phyloP scores from a whole-genome alignment of 2,329 filamentous ascomycete species.

The Verticillium longisporum region DNA sequence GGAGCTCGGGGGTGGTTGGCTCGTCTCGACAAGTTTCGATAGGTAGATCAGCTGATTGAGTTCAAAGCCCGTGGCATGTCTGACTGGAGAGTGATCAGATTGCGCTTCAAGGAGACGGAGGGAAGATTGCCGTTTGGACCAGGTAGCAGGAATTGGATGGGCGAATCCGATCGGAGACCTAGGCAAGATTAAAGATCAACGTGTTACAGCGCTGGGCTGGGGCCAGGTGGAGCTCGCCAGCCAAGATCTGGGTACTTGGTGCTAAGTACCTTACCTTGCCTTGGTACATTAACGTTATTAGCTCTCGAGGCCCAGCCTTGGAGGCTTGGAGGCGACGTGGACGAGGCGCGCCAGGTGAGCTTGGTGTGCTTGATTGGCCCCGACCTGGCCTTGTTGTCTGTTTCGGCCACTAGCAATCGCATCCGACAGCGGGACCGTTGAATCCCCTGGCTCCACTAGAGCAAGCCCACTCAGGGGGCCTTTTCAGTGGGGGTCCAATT shows the following conservation, averaged over 20 bases:
- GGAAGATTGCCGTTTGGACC: neutral
- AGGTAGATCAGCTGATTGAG: neutral
- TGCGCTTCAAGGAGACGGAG: neutral
- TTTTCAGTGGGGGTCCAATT: neutral
- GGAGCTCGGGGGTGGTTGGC: neutral
- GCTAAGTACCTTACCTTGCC: neutral
- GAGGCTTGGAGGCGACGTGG: neutral
- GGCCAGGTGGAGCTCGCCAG: neutral
- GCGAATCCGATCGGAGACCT: neutral
- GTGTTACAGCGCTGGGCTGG: neutral
- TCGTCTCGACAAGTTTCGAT: neutral
- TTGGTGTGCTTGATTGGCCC: neutral
- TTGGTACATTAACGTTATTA: neutral
- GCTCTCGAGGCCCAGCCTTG: too few species aligned
- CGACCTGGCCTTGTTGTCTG: neutral
- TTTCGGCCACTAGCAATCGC: neutral
- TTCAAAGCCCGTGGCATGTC: neutral
- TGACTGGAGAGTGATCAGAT: neutral
- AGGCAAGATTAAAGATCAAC: slow-evolving; percentile 1
- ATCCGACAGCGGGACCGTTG: neutral
- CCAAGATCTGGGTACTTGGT: neutral
- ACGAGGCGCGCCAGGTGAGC: neutral
- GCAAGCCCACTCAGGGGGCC: neutral
- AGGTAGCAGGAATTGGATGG: neutral
- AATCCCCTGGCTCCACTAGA: neutral